A percentile compares a stretch with the other conserved stretches of the same genome.
These are phyloP conservation scores for Ganoderma sinense DNA, from an alignment of 1,284 basidiomycete genomes.

Conservation along the genomic window DNA sequence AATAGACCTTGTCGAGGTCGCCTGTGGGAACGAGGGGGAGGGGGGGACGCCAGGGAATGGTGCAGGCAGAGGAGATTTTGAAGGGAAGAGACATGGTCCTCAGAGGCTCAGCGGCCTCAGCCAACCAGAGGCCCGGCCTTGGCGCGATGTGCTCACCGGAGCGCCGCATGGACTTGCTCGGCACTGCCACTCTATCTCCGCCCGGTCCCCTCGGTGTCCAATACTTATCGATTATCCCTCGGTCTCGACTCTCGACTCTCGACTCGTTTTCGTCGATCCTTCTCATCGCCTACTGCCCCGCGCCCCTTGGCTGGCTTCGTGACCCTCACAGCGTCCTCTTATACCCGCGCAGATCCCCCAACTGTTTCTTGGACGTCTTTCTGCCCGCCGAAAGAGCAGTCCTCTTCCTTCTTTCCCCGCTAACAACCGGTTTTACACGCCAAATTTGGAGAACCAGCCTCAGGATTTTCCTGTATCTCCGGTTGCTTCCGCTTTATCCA, in stretches of 20 bases:
- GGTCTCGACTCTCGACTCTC: no score
- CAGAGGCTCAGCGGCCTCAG: no score
- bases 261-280: neutral
- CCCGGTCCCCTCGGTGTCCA: neutral
- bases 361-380: neutral
- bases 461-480: neutral
- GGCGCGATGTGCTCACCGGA: slow-evolving; percentile 25
- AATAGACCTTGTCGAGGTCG: slow-evolving; percentile 11
- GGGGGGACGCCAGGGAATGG: slow-evolving; percentile 9
- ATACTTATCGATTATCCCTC: no score
- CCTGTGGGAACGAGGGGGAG: slow-evolving; percentile 18
- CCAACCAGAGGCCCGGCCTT: slow-evolving; percentile 24
- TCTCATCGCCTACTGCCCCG: neutral
- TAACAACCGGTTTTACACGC: neutral
- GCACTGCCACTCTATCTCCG: slow-evolving; percentile 35
- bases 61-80: slow-evolving; percentile 21
- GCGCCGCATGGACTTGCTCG: slow-evolving; percentile 27
- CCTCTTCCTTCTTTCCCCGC: neutral
- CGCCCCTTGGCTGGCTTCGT: neutral
- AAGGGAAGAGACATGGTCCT: slow-evolving; percentile 21
- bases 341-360: neutral
- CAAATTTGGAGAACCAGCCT: neutral
- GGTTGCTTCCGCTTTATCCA: slow-evolving; percentile 14
- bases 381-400: neutral
- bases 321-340: neutral